phyloP scores from a whole-genome alignment of 768 basidiomycete species.

The Trametes villosa region DNA sequence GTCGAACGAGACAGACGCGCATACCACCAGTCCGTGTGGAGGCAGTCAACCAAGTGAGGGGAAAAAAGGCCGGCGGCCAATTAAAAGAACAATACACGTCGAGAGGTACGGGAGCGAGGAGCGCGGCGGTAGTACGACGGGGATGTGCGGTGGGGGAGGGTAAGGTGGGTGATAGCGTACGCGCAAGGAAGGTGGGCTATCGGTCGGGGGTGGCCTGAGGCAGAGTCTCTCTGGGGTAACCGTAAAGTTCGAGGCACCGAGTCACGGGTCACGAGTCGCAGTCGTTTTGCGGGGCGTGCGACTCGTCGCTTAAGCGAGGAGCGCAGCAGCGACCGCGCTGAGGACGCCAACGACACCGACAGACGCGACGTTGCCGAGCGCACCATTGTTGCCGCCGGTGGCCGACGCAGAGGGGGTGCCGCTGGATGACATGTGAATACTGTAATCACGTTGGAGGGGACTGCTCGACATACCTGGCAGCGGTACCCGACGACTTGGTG shows the following conservation, averaged over 20 bases:
- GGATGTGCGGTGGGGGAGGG: background rate
- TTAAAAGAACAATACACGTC: conserved; percentile 11
- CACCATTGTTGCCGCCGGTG: conserved; percentile 34
- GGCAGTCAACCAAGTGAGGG: background rate
- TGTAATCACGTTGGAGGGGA: too few species aligned
- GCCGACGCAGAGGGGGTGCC: conserved; percentile 26
- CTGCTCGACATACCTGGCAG: background rate
- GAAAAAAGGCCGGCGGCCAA: background rate
- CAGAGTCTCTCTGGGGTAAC: conserved; percentile 20
- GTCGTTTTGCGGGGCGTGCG: conserved; percentile 9
- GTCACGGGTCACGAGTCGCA: background rate
- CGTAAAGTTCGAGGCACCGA: conserved; percentile 19
- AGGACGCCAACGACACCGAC: conserved; percentile 45
- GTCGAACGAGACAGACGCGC: conserved; percentile 4
- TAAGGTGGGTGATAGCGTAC: conserved; percentile 6
- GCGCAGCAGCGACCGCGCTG: conserved; percentile 42
- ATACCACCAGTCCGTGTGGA: conserved; percentile 7
- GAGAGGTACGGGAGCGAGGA: conserved; percentile 1
- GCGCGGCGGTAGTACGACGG: too few species aligned
- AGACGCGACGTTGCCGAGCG: conserved; percentile 29
- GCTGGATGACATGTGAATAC: conserved; percentile 10
- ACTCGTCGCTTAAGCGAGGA: conserved; percentile 39
- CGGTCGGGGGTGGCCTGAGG: conserved; percentile 18
- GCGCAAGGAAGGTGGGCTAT: conserved; percentile 21
- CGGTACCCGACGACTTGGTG: background rate